These are phyloP conservation scores for Oryza longistaminata DNA, from an alignment of 176 grass and related monocot genomes.

Conservation along the genomic window DNA sequence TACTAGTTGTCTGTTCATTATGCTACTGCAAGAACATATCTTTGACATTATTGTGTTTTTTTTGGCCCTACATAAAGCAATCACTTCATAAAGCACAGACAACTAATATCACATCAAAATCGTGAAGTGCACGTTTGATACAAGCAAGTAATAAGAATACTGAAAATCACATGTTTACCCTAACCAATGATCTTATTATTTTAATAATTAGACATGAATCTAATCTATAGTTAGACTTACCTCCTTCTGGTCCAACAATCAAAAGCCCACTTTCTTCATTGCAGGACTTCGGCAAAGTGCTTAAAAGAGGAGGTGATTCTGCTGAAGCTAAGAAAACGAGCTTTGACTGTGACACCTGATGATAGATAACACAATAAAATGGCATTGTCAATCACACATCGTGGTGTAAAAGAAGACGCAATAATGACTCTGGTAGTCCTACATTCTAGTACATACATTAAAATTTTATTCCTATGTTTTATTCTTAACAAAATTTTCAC, in stretches of 20 bases:
- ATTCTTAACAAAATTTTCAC: neutral
- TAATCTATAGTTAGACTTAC: slow-evolving; percentile 30
- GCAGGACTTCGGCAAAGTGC: slow-evolving; percentile 46
- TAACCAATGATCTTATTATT: neutral
- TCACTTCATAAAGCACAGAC: neutral
- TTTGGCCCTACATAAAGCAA: neutral
- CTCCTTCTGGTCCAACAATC: slow-evolving; percentile 93
- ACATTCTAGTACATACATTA: neutral
- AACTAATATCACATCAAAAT: neutral
- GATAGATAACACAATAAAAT: neutral
- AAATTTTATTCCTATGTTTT: neutral
- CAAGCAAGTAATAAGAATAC: neutral
- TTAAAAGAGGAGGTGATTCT: slow-evolving; percentile 78
- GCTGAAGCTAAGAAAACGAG: slow-evolving; percentile 79
- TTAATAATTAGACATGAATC: neutral
- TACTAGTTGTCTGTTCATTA: neutral
- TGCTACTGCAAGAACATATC: neutral
- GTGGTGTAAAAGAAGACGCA: neutral
- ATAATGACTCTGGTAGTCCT: neutral
- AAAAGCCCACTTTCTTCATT: slow-evolving; percentile 66
- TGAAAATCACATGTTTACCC: neutral
- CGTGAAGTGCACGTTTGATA: neutral
- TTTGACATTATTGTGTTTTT: neutral
- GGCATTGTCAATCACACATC: neutral
- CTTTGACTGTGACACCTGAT: slow-evolving; percentile 77